A percentile compares a stretch with the other conserved stretches of the same genome.
Conservation (phyloP, 2,329 filamentous ascomycete species). For the Xylariaceae sp. region DNA sequence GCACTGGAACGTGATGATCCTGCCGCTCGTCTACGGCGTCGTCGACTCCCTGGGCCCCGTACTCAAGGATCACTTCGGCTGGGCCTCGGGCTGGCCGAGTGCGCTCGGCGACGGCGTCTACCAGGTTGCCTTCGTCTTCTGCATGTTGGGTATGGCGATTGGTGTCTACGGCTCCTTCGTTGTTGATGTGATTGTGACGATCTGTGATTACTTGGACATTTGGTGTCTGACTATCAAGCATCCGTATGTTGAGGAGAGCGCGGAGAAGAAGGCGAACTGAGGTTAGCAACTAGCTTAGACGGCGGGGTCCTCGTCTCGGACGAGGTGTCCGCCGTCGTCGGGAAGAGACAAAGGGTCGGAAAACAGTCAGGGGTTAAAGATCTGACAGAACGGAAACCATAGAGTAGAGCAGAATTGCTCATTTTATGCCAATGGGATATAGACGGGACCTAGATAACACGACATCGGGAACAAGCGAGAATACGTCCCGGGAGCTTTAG, state of each 20-base stretch:
- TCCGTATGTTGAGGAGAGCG: constrained; percentile 47
- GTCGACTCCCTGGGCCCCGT: constrained; percentile 73
- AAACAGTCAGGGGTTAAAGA: too few relatives aligned
- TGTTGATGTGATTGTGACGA: constrained; percentile 92
- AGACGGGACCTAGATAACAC: not conserved
- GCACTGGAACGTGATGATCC: constrained; percentile 77
- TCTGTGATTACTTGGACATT: constrained; percentile 97
- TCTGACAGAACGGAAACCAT: too few relatives aligned
- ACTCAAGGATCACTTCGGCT: constrained; percentile 53
- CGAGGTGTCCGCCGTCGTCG: too few relatives aligned
- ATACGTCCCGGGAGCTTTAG: too few relatives aligned
- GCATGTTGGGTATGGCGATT: constrained; percentile 74
- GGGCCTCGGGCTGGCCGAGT: constrained; percentile 68
- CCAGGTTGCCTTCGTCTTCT: constrained; percentile 86
- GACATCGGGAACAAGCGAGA: not conserved
- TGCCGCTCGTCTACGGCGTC: constrained; percentile 74
- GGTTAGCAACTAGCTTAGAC: too few relatives aligned
- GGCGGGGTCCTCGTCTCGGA: too few relatives aligned
- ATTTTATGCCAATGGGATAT: not conserved
- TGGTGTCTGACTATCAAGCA: constrained; percentile 99
- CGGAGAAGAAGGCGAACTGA: constrained; percentile 38
- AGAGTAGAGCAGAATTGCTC: too few relatives aligned
- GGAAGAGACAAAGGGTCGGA: too few relatives aligned
- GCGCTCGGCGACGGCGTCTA: constrained; percentile 71
- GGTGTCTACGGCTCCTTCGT: constrained; percentile 98